Evolutionary conservation across 176 grass and related monocot species (phyloP).

Genomic region (Eleusine indica): DNA sequence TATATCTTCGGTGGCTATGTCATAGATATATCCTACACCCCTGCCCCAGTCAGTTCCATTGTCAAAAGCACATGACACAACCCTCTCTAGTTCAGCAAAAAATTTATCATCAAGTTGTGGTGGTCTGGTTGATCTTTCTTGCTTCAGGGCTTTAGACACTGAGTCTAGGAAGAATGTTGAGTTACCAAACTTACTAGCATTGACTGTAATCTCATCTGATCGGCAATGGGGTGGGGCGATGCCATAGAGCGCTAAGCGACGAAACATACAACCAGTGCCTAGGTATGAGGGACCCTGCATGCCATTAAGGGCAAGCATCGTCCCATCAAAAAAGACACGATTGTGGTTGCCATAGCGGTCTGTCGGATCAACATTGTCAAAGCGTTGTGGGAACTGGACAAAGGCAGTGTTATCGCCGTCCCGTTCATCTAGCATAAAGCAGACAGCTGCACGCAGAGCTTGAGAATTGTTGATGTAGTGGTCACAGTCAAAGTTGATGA

Average conservation of each 20-base stretch:
- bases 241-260: constrained; percentile 28
- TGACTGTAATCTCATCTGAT: not conserved
- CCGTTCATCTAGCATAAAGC: constrained; percentile 48
- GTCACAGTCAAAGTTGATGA: constrained; percentile 56
- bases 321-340: constrained; percentile 76
- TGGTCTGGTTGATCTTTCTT: not conserved
- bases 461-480: constrained; percentile 51
- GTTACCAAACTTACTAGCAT: not conserved
- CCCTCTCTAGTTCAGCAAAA: not conserved
- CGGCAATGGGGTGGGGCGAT: constrained; percentile 20
- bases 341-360: constrained; percentile 89
- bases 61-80: not conserved
- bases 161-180: constrained; percentile 13
- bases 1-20: constrained; percentile 36
- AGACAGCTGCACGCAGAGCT: constrained; percentile 28
- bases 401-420: constrained; percentile 69
- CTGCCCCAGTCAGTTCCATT: not conserved
- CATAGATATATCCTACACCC: constrained; percentile 18
- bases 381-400: constrained; percentile 87
- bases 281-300: constrained; percentile 47
- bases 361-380: constrained; percentile 77
- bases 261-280: constrained; percentile 33
- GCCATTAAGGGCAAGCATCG: constrained; percentile 81
- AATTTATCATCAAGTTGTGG: not conserved
- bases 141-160: not conserved